Evolutionary conservation across 2,329 filamentous ascomycete species (phyloP).

Genomic region (Rhynchosporium graminicola): DNA sequence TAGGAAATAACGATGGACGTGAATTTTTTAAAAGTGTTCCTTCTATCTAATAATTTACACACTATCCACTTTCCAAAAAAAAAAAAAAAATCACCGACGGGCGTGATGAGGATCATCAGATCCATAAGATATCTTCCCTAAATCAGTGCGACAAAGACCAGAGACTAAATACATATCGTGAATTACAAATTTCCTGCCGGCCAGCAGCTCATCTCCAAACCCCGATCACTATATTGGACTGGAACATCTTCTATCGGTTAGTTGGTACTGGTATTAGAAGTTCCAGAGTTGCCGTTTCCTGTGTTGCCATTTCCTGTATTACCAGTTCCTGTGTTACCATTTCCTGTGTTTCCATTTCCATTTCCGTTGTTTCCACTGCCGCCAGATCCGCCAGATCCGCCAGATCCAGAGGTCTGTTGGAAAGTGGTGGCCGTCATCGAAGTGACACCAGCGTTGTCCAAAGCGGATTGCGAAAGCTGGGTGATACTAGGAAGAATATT

Average conservation of each 20-base stretch:
- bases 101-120: slow-evolving; percentile 8
- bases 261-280: background rate
- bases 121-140: background rate
- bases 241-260: background rate
- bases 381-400: background rate
- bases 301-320: too few relatives aligned
- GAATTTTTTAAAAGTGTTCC: too few relatives aligned
- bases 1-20: too few relatives aligned
- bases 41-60: background rate
- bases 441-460: slow-evolving; percentile 17
- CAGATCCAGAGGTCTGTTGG: slow-evolving; percentile 1
- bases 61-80: background rate
- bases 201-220: slow-evolving; percentile 2
- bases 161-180: slow-evolving; percentile 5
- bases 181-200: slow-evolving; percentile 1
- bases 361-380: too few relatives aligned
- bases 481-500: slow-evolving; percentile 37
- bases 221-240: background rate
- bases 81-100: slow-evolving; percentile 8
- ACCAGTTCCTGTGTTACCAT: too few relatives aligned
- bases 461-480: slow-evolving; percentile 32
- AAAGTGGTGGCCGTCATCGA: slow-evolving; percentile 4
- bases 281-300: too few relatives aligned
- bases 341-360: too few relatives aligned
- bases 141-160: slow-evolving; percentile 3